Base-by-base conservation (phyloP, 2,329 filamentous ascomycete species). In the Tothia fuscella region DNA sequence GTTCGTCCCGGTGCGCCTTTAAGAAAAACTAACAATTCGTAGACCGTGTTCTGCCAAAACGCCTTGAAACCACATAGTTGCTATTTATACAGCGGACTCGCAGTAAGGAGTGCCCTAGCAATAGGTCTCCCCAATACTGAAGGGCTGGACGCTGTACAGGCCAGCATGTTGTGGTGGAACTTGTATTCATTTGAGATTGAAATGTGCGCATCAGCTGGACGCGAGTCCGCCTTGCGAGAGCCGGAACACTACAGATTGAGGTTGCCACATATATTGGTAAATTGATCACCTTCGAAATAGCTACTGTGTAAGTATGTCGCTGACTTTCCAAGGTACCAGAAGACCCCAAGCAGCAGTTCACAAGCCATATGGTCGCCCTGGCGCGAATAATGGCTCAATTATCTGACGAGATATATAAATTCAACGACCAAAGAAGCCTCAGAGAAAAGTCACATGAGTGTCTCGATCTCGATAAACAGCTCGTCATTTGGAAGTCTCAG, bases 131-230 rank as follows among this genome's bases (percentile, higher is more conserved):
- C 47, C 2, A 45, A 33, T 17, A 31, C 42, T 9, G 19, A 29
- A 17, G 39, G 31, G 3, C 38, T 21, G 6, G 32, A 42, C 19
- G 16, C 37, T 31, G 38, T 17, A 26, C 43, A 41, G 25, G 43
- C 38, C 13, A 35, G 29, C 19, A 42, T 21, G 7, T 14, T 41
- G 16, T 48, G 47, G 47, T 48, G 47, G 47, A 40, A 26, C 6
- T 17, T 45, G 13, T 45, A 45, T 26, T 42, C 38, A 34, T 38
- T 20, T 19, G 35, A 29, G 24, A 56, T 53, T 30, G 54, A 57
- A 44, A 56, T 57, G 52, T 56, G 53, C 38, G 50, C 51, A 39
- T 54, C 54, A 14, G 53, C 52, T 2, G 54, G 54, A 5, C 49
- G 54, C 1, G 49, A 53, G n/a, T 49, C 55, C 34, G 51, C 50